Base-by-base conservation (phyloP, 106 monocot genomes). In the Triglochin maritima region DNA sequence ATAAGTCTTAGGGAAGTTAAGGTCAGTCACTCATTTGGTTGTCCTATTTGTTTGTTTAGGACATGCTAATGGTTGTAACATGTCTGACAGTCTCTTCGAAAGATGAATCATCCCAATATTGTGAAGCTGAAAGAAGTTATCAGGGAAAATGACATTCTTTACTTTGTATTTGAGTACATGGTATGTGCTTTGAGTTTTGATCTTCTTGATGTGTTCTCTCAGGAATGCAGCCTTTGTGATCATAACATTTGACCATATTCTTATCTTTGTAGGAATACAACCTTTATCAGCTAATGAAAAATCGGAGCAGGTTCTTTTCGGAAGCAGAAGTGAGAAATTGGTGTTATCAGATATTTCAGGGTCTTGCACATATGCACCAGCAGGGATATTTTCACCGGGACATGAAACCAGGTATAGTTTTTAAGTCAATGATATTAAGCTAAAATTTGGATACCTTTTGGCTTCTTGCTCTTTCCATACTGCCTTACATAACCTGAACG, bases 321-420 rank as follows among this genome's bases (percentile, higher is more conserved):
- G 98, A 92, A 75, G 49, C 53, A 74, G 86, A 92, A 79, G 63
- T 98, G 46, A 76, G 92, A 44, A 89, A 82, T 65, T 92, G 83
- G 88, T 98, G 98, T 67, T 98, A 86, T 68, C 92, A 98, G 60
- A 86, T 98, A 80, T 98, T 98, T 76, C 88, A 86, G 51, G 98
- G 82, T 76, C 78, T 98, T 73, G 86, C 79, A 76, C 80, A 89
- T 75, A 99, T 99, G 84, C 98, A 99, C 65, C 88, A 81, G 45
- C 84, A 69, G 65, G 92, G 92, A 9, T 99, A 92, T 69, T 99
- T 99, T 66, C 92, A 92, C 61, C 82, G 92, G 59, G 98, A 99
- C 52, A 84, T 99, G 64, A 99, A 99, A 67, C 98, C 98, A 76
- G 98, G 92, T 92, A 84, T 2, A 12, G 5, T 42, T 43, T 49